Evolutionary conservation across 306 rosid species (phyloP).

Genomic region (Myrica gale): DNA sequence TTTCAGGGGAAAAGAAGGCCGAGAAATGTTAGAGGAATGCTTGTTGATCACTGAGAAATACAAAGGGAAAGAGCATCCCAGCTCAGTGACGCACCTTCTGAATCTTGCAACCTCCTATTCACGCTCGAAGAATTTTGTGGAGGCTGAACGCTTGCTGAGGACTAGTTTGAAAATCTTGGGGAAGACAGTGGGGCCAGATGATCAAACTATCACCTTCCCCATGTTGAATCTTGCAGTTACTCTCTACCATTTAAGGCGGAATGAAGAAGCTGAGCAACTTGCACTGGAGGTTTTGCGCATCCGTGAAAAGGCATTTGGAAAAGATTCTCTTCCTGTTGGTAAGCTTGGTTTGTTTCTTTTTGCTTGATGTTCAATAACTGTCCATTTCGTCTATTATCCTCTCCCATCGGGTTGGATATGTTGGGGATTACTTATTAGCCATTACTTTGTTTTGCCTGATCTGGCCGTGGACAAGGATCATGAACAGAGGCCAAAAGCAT

Average conservation of each 20-base stretch:
- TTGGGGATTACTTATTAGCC: background rate
- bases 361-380: background rate
- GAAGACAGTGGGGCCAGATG: slow-evolving; percentile 52
- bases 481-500: background rate
- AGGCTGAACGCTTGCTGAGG: slow-evolving; percentile 76
- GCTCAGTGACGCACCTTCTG: slow-evolving; percentile 63
- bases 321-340: slow-evolving; percentile 83
- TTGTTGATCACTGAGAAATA: slow-evolving; percentile 57
- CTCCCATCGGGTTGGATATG: background rate
- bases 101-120: slow-evolving; percentile 83
- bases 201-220: slow-evolving; percentile 72
- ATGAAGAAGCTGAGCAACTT: slow-evolving; percentile 81
- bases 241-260: slow-evolving; percentile 62
- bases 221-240: slow-evolving; percentile 88
- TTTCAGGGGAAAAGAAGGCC: slow-evolving; percentile 80
- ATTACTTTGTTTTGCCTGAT: background rate
- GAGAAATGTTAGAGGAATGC: slow-evolving; percentile 78
- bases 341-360: slow-evolving; percentile 22
- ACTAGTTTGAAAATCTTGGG: slow-evolving; percentile 61
- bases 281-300: slow-evolving; percentile 65
- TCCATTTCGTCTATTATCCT: background rate
- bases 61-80: slow-evolving; percentile 74
- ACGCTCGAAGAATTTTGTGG: slow-evolving; percentile 59
- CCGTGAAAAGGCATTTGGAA: slow-evolving; percentile 75
- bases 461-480: background rate